Base-by-base conservation (phyloP, 768 basidiomycete genomes). In the Udeniomyces megalosporus region DNA sequence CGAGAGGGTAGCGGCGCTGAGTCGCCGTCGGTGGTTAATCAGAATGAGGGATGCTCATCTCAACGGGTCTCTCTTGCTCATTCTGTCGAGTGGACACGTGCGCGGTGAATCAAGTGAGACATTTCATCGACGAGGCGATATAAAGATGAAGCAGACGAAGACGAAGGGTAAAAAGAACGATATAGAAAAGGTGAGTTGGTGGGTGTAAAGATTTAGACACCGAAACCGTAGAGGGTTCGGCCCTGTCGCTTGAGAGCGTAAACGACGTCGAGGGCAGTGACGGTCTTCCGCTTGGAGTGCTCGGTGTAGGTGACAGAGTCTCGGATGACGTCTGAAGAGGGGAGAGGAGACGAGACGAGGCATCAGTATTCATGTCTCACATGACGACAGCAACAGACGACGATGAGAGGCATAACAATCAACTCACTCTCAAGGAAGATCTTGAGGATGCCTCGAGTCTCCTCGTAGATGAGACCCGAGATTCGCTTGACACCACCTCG, bases 301-400 rank as follows among this genome's bases (percentile, higher is more conserved):
- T 96, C 91, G 58, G 91, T 95, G 82, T 96, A 95, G 75, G 91
- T 95, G 68, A 95, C 92, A 60, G 89, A 91, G 73, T 95, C 91
- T 69, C 90, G 87, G 72, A 93, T 92, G 69, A 92, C 76, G 72
- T 72, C 85, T 86, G 69, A 1, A 53, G n/a, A 12, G 34, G 54
- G 22, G 55, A 38, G 17, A 24, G 31, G 61, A 11, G 51, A 42
- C 12, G 55, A 14, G 7, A 20, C 38, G 38, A 42, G 38, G 17
- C 17, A 42, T 42, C 8, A 8, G 17, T 42, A 42, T 42, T 8
- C 38, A 8, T 8, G 38, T 17, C 38, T 8, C 17, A 24, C 46
- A 15, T 11, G 32, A n/a, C 8, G 32, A 22, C n/a, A 49, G 48
- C 22, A 47, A 59, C 12, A 38, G 47, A 15, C 34, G 32, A 7